Percentiles rank a stretch among this genome's conserved stretches.
Conservation (phyloP, 139 green algal genomes). For the Chlamydomonas schloesseri region DNA sequence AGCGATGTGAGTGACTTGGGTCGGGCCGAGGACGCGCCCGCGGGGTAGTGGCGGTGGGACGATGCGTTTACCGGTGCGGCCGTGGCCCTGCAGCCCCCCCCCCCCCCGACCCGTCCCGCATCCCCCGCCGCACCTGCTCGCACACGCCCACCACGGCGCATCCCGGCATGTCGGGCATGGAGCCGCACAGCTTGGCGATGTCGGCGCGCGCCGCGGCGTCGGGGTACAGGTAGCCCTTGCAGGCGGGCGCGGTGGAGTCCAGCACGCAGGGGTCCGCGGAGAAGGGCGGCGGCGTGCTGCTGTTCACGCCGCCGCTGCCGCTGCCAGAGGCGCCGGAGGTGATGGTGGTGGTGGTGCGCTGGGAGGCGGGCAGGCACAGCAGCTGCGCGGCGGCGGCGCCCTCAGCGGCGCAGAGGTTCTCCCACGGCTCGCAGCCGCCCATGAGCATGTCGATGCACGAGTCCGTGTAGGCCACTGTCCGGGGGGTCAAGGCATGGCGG, state of each 20-base stretch:
- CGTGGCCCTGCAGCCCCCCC: too few species aligned
- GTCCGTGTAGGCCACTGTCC: conserved; percentile 31
- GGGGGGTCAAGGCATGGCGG: too few species aligned
- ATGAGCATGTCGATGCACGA: neutral
- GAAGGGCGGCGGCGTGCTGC: neutral
- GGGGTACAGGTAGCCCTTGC: conserved; percentile 29
- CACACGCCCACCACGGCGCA: conserved; percentile 26
- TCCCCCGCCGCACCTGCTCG: neutral
- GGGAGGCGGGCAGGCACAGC: conserved; percentile 3
- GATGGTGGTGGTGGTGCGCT: neutral
- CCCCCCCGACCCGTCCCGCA: neutral
- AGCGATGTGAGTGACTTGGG: too few species aligned
- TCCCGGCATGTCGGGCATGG: conserved; percentile 48
- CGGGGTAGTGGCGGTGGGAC: too few species aligned
- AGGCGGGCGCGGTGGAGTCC: conserved; percentile 10
- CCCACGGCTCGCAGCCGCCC: conserved; percentile 6
- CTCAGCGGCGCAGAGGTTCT: conserved; percentile 1
- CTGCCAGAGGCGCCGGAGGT: neutral
- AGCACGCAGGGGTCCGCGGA: conserved; percentile 10
- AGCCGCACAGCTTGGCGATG: conserved; percentile 27
- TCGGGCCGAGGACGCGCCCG: too few species aligned
- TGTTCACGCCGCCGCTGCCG: neutral
- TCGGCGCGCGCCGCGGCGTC: neutral
- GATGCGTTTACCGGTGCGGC: too few species aligned
- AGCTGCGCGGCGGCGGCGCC: neutral